phyloP scores from a whole-genome alignment of 768 basidiomycete species.

The Leccinum disarticulatum region DNA sequence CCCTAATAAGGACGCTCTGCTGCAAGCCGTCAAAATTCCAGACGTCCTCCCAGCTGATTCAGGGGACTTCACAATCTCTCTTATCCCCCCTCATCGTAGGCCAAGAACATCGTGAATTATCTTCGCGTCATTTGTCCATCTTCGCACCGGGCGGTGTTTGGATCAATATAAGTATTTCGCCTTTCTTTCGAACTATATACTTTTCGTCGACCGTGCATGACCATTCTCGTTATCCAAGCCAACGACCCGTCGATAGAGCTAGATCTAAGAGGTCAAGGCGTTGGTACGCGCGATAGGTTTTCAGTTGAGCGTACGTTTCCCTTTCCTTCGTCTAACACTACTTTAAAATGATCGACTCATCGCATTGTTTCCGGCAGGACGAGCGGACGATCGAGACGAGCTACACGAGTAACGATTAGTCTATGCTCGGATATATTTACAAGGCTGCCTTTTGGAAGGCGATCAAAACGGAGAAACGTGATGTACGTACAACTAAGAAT shows the following conservation, averaged over 20 bases:
- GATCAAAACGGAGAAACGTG: too few species aligned
- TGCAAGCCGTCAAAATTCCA: too few species aligned
- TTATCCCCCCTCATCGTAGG: constrained; percentile 42
- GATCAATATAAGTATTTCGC: constrained; percentile 67
- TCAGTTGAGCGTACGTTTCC: constrained; percentile 63
- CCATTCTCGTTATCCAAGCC: constrained; percentile 38
- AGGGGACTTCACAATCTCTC: too few species aligned
- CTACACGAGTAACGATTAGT: constrained; percentile 79
- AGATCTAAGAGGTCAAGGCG: constrained; percentile 61
- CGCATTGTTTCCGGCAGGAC: constrained; percentile 51
- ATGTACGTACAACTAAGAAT: too few species aligned
- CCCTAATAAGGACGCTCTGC: too few species aligned
- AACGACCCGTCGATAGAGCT: constrained; percentile 86
- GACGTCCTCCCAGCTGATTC: too few species aligned
- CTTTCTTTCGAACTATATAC: not conserved
- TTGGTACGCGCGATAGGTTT: constrained; percentile 79
- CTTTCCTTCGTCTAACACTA: not conserved
- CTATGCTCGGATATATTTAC: constrained; percentile 86
- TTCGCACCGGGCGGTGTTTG: constrained; percentile 86
- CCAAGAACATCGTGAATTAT: constrained; percentile 90
- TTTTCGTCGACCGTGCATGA: not conserved
- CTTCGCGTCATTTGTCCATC: constrained; percentile 79
- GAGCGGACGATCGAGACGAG: constrained; percentile 79
- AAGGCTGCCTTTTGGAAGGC: constrained; percentile 58
- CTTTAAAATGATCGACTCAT: not conserved